Evolutionary conservation across 331 rosid genomes (phyloP), one percentile per base, ranked within the genome.

Genomic region (Malus hybrid): DNA sequence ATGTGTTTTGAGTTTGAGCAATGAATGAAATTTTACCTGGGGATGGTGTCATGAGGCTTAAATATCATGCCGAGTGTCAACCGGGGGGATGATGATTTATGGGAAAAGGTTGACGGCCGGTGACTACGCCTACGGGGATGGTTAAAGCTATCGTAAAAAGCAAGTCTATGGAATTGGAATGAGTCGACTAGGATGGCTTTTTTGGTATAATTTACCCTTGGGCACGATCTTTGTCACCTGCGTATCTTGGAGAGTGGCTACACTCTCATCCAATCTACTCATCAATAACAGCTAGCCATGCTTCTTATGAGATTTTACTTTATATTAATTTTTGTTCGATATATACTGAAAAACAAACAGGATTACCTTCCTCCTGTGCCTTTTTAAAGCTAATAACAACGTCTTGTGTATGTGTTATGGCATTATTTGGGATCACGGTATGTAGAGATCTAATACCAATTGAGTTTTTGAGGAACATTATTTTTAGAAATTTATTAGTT

Each of bases 121-220:
- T 87, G 89, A 90, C 97, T 87, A 87, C 98, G 98, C 94, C 94
- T 81, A 77, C 87, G 96, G 96, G 74, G 65, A 72, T 82, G 98
- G 86, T 81, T 88, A 87, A 90, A 88, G 97, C 89, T 86, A 76
- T 82, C 98, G 98, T 91, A 83, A 77, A 82, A 78, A 34, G 76
- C 87, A 93, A 90, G 98, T 78, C 71, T 85, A 80, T 69, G 85
- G 81, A 39, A 39, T 39, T 39, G 46, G 46, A 84, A 84, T 79
- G 76, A 77, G 82, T 15, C 9, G 63, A 80, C 82, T 77, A 63
- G 19, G 42, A 77, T 69, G 72, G 79, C 82, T 63, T 72, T 73
- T 77, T 69, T 67, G 36, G 55, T 31, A 69, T 44, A 69, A 60
- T 65, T 82, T 78, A 44, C 74, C 52, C 67, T 70, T 70, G n/a